Conservation (phyloP, 176 grass and related monocot genomes). For the Dendrocalamus sinicus region DNA sequence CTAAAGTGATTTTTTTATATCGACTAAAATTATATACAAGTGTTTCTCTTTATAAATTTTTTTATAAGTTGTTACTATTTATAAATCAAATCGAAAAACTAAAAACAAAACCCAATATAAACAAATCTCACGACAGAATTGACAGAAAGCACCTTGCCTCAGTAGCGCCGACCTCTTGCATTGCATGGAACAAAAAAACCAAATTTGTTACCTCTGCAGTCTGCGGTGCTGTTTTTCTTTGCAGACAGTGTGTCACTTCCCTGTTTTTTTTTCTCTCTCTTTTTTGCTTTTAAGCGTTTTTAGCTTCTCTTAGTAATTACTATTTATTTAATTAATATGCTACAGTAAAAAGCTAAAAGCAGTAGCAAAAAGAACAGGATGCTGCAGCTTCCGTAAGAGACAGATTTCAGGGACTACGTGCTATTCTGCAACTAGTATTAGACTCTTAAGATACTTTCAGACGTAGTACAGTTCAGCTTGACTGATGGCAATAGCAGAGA, state of each 20-base stretch:
- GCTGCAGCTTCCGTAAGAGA: neutral
- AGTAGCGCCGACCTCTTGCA: neutral
- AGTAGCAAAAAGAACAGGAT: no score
- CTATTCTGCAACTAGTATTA: neutral
- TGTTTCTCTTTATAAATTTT: no score
- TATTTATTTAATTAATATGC: neutral
- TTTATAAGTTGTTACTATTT: no score
- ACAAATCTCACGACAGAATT: no score
- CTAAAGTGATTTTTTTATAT: no score
- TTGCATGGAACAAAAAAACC: neutral
- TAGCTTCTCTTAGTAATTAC: no score
- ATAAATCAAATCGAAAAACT: neutral
- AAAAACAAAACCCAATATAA: neutral
- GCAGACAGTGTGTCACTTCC: neutral
- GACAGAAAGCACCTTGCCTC: neutral
- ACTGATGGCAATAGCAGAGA: neutral
- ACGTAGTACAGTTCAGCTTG: neutral
- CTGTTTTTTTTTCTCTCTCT: no score
- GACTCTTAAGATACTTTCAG: neutral
- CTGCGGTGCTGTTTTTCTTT: neutral
- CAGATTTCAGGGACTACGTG: neutral
- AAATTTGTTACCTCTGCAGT: neutral
- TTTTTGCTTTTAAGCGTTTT: no score
- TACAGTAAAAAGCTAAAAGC: no score
- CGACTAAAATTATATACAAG: no score